Base-by-base conservation (phyloP, 2,329 filamentous ascomycete species). In the Apiospora rasikravindrae region DNA sequence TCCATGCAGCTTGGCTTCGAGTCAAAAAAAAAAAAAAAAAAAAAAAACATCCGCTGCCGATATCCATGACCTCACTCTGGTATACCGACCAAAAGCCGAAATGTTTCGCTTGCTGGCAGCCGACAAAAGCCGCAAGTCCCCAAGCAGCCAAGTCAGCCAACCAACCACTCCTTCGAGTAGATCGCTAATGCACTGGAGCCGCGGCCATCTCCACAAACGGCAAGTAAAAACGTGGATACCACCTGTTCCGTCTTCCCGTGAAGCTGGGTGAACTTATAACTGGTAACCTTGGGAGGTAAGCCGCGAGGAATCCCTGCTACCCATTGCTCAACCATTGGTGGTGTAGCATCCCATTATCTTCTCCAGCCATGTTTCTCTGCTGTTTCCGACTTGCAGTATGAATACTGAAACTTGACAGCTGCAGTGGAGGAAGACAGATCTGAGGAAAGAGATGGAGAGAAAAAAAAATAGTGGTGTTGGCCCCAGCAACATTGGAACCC, bases 131-230 rank as follows among this genome's bases (percentile, higher is more conserved):
- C 57, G 57, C 57, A 37, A 4, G 7, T 64, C n/a, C n/a, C n/a
- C n/a, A n/a, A n/a, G n/a, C n/a, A n/a, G n/a, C n/a, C n/a, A n/a
- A n/a, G n/a, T n/a, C n/a, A n/a, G n/a, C n/a, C 29, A 33, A 61
- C 7, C 53, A 61, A 61, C 53, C 29, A 37, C 53, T 26, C 16
- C n/a, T 40, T 64, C 57, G 33, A 64, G 29, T 22, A 64, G 6
- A 13, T 40, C 57, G 57, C 57, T 64, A 64, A 64, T 64, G 57
- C 57, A 64, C 16, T 40, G 8, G 40, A 1, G 29, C 57, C 33
- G 33, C 33, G 33, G 10, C 57, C 33, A 64, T n/a, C 57, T 64
- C 57, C 57, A 64, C 57, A 64, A 64, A 24, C 57, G 29, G 57
- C 57, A 64, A 64, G 10, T 22, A n/a, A 6, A 6, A 40, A 64